Evolutionary conservation across 371 early-diverging fungal genomes (phyloP).

Genomic region (Fennellomyces sp.): DNA sequence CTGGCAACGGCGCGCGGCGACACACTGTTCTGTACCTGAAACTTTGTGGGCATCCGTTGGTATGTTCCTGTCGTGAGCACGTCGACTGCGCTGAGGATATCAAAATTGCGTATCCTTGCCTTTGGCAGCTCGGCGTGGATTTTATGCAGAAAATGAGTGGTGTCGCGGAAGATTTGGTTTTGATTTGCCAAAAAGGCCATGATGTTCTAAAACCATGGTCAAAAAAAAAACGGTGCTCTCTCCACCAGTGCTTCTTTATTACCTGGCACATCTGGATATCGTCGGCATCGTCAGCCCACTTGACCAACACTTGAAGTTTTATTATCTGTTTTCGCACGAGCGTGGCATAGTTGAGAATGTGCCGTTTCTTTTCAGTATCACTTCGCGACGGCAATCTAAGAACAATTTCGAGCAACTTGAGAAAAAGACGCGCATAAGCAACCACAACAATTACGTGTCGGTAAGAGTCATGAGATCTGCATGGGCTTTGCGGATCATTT

Average conservation of each 20-base stretch:
- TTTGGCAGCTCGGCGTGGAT: conserved; percentile 65
- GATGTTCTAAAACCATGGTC: conserved; percentile 48
- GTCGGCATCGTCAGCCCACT: conserved; percentile 74
- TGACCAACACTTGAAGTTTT: conserved; percentile 68
- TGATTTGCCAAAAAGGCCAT: conserved; percentile 75
- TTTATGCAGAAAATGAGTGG: conserved; percentile 71
- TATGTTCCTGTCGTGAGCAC: conserved; percentile 77
- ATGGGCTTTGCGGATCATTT: conserved; percentile 57
- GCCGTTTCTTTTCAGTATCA: conserved; percentile 59
- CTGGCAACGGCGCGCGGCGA: no score
- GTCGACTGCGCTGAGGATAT: conserved; percentile 76
- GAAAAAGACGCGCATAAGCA: background rate
- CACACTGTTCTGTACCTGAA: conserved; percentile 30
- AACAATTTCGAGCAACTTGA: background rate
- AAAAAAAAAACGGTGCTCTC: background rate
- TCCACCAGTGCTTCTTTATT: background rate
- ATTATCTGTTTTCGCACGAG: conserved; percentile 63
- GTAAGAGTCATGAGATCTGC: conserved; percentile 60
- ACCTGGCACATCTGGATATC: conserved; percentile 80
- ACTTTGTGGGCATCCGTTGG: conserved; percentile 65
- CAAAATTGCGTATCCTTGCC: conserved; percentile 76
- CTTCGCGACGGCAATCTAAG: conserved; percentile 60
- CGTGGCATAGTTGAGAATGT: conserved; percentile 60
- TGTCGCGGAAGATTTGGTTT: conserved; percentile 66
- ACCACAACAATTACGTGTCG: conserved; percentile 52